Conservation (phyloP, 305 asterid species). For the Ajuga reptans region DNA sequence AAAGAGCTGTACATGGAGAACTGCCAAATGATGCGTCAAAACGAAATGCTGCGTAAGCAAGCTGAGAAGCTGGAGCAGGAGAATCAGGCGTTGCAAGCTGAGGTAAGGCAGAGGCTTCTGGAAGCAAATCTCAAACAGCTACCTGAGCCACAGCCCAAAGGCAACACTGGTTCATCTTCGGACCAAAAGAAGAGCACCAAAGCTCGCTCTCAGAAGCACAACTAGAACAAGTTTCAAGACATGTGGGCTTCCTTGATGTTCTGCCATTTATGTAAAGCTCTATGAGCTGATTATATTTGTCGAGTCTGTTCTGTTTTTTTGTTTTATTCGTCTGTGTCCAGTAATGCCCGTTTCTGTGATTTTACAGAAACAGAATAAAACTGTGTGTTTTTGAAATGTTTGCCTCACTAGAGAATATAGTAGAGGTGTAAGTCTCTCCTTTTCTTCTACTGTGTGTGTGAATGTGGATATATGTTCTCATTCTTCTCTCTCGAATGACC, state of each 20-base stretch:
- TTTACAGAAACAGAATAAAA: constrained; percentile 22
- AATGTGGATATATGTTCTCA: not conserved
- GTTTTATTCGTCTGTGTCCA: constrained; percentile 5
- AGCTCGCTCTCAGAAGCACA: constrained; percentile 25
- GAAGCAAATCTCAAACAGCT: constrained; percentile 18
- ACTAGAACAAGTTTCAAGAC: constrained; percentile 19
- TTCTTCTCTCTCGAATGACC: not conserved
- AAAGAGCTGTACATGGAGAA: constrained; percentile 47
- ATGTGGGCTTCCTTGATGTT: constrained; percentile 7
- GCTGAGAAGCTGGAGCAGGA: constrained; percentile 48
- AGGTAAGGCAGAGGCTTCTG: constrained; percentile 34
- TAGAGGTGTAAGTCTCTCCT: not conserved
- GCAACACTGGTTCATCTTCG: constrained; percentile 24
- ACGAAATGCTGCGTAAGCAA: constrained; percentile 46
- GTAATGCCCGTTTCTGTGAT: constrained; percentile 16
- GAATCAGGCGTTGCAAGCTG: constrained; percentile 41
- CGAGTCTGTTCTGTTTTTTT: constrained; percentile 6
- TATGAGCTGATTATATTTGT: constrained; percentile 2
- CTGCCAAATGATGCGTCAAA: constrained; percentile 37
- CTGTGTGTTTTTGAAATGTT: not conserved
- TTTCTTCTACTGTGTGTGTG: not conserved
- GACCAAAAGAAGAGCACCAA: constrained; percentile 25
- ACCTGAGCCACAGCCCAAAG: constrained; percentile 17
- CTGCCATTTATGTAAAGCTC: constrained; percentile 17
- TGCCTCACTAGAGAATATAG: not conserved